These are phyloP conservation scores for Oxalis stricta DNA, from an alignment of 441 rosid species.

Conservation along the genomic window DNA sequence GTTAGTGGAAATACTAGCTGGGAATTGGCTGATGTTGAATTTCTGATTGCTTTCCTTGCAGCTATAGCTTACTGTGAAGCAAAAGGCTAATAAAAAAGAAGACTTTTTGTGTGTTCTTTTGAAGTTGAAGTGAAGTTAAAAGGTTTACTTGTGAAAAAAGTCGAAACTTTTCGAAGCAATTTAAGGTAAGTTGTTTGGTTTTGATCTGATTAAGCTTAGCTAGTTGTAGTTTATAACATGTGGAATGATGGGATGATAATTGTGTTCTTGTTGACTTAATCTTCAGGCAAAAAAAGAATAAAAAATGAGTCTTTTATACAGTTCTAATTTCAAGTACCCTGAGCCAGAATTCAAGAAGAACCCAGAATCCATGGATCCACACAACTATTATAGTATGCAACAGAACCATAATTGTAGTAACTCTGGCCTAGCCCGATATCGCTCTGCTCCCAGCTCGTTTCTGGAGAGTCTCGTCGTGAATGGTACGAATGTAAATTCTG, in stretches of 20 bases:
- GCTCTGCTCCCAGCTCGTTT: constrained; percentile 34
- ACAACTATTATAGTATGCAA: constrained; percentile 10
- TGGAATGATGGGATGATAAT: too few relatives aligned
- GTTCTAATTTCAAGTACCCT: constrained; percentile 19
- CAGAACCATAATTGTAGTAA: constrained; percentile 11
- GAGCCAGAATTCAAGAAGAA: constrained; percentile 24
- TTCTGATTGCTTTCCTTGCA: constrained; percentile 1
- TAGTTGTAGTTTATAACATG: too few relatives aligned
- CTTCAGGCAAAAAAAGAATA: too few relatives aligned
- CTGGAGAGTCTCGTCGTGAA: constrained; percentile 15
- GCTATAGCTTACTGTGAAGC: constrained; percentile 12
- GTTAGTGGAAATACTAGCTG: neutral
- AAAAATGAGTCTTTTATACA: constrained; percentile 31
- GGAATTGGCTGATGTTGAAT: neutral
- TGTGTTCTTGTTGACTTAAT: too few relatives aligned
- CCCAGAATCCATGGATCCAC: constrained; percentile 24
- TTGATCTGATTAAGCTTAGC: neutral
- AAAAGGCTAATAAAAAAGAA: constrained; percentile 1
- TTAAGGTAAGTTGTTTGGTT: constrained; percentile 6
- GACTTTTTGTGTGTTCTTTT: neutral
- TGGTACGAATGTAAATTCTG: neutral
- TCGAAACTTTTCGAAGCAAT: too few relatives aligned
- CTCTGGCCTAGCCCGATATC: constrained; percentile 20
- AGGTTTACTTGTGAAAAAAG: constrained; percentile 2
- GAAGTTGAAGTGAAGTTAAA: constrained; percentile 6